Base-by-base conservation (phyloP, 176 grass and related monocot genomes). In the Lolium multiflorum region DNA sequence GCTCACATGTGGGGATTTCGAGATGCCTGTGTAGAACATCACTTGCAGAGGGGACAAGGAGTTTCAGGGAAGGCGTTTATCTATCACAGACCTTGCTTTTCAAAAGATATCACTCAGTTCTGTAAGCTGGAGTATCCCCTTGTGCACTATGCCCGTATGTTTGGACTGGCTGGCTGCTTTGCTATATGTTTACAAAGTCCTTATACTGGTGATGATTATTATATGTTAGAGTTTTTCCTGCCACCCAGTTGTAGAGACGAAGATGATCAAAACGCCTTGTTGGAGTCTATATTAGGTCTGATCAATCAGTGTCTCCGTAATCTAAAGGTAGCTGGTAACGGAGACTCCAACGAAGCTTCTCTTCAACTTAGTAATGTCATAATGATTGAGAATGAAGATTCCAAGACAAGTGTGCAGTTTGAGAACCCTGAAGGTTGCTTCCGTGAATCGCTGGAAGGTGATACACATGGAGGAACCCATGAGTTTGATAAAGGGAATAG, bases 1-100 rank as follows among this genome's bases (percentile, higher is more conserved):
- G 91, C 93, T 71, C 83, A 74, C 43, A 87, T 90, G 82, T 98
- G 96, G 96, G 93, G 96, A 37, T 98, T 98, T 57, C 88, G 93
- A 87, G 96, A 98, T 77, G 96, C 96, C n/a, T 98, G 96, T 88
- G 75, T 96, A 67, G 96, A 94, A 67, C 96, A 98, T 87, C 96
- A 98, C 88, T 88, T 98, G 72, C 91, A 98, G 50, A 98, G 79
- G 87, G 93, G 93, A 12, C 96, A 98, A 86, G 96, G 96, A 85
- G 96, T 90, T 90, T 66, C 93, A 31, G 96, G 96, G 62, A 93
- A 88, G 70, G 86, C 93, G 4, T 98, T 92, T 81, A 77, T 87
- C 68, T 88, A 71, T 66, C 86, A 17, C 4, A 94, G 71, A 85
- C 90, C 96, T 16, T 95, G 91, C 50, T 95, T 95, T 85, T 95